Evolutionary conservation across 805 yeast genomes (phyloP).

Genomic region (Hanseniaspora vineae): DNA sequence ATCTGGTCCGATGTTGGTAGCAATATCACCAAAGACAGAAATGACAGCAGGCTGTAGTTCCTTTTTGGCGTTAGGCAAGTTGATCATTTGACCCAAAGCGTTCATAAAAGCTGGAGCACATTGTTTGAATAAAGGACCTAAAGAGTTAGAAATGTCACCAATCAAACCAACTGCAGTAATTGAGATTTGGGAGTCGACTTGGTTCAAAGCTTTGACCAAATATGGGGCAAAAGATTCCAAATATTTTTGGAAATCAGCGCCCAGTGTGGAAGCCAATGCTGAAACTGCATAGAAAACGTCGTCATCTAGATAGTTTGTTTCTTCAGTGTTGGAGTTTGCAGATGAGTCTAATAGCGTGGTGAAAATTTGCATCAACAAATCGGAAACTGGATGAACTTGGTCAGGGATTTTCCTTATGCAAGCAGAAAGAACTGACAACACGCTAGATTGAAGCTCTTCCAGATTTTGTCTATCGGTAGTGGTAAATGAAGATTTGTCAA

Average conservation of each 20-base stretch:
- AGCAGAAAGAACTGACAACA: constrained; percentile 65
- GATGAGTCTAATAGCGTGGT: constrained; percentile 41
- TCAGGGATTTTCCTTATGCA: constrained; percentile 69
- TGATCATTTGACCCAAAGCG: constrained; percentile 61
- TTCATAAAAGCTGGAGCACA: constrained; percentile 76
- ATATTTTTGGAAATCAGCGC: constrained; percentile 56
- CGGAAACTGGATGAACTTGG: constrained; percentile 57
- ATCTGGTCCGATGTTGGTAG: constrained; percentile 68
- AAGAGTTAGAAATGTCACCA: constrained; percentile 85
- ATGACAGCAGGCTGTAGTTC: constrained; percentile 79
- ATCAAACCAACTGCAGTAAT: constrained; percentile 88
- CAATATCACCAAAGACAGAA: constrained; percentile 93
- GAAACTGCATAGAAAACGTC: constrained; percentile 88
- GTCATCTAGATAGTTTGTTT: constrained; percentile 72
- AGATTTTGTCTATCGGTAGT: constrained; percentile 65
- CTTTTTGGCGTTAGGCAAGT: constrained; percentile 53
- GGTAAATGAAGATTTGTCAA: constrained; percentile 45
- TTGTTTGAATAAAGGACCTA: constrained; percentile 59
- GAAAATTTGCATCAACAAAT: constrained; percentile 73
- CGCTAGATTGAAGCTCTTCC: constrained; percentile 80
- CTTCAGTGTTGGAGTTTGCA: constrained; percentile 9
- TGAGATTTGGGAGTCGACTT: constrained; percentile 73
- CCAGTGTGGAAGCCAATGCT: constrained; percentile 75
- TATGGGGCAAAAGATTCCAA: constrained; percentile 77
- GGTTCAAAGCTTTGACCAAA: constrained; percentile 63